Evolutionary conservation across 352 stramenopile species (phyloP), one percentile per base, ranked within the genome.

Genomic region (Aphanomyces cochlioides): DNA sequence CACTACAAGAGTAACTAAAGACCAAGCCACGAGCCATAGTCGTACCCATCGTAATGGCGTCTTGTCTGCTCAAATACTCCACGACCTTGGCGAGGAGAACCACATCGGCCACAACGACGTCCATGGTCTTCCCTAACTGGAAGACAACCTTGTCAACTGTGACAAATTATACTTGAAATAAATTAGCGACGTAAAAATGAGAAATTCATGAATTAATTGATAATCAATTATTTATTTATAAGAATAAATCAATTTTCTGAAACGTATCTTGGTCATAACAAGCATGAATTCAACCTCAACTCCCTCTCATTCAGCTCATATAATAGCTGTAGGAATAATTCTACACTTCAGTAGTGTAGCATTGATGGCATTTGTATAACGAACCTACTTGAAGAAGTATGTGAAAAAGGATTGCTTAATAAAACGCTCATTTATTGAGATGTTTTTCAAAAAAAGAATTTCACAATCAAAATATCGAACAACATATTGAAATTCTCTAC

Each of bases 31-130:
- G 7, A 50, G 12, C 5, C 6, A 13, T 12, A 15, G 45, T 77
- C 77, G 66, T 75, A 90, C 83, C 78, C 38, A 91, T 67, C 15
- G 77, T 57, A 37, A 75, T 74, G 6, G 81, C 82, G 45, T 93
- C 83, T 38, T 81, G 74, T 5, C 80, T 84, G 3, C 82, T 82
- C 40, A 90, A 74, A 67, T 87, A 93, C 45, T 74, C 76, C 17
- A 95, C 74, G 48, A 93, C 66, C 17, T 75, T 78, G 48, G 85
- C 85, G 45, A 93, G 76, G 56, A 95, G 70, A 45, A 74, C 77
- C 28, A 79, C 78, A 47, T 89, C 77, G 37, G 72, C 73, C 8
- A 90, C 70, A n/a, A 94, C 70, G 28, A 74, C 74, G 38, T 86
- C 77, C 66, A 72, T 67, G 53, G n/a, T 67, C 28, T 28, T 28